These are phyloP conservation scores for Boletus edulis DNA, from an alignment of 768 basidiomycete genomes.

Conservation along the genomic window DNA sequence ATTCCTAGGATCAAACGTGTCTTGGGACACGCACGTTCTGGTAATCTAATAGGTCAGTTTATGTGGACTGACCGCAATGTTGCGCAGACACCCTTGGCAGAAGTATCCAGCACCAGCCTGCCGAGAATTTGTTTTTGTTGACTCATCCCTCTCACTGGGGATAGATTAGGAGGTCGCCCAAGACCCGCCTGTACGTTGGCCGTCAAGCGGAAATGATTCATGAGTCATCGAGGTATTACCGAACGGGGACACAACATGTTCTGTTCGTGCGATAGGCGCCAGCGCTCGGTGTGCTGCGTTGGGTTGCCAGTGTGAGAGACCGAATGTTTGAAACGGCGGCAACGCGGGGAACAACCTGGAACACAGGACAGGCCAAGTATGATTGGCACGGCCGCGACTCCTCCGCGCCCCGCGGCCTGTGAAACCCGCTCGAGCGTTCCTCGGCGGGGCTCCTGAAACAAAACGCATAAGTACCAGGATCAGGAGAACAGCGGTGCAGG, in stretches of 20 bases:
- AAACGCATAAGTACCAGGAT: slow-evolving; percentile 3
- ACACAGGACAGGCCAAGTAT: no score
- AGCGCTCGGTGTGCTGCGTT: background rate
- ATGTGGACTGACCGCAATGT: background rate
- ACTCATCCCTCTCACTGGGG: background rate
- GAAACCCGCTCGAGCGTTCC: slow-evolving; percentile 4
- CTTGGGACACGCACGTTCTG: background rate
- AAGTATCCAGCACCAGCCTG: background rate
- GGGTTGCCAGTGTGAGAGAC: no score
- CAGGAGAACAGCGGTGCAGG: slow-evolving; percentile 17
- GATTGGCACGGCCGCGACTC: slow-evolving; percentile 14
- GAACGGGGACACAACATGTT: background rate
- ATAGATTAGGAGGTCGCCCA: background rate
- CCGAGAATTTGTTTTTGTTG: background rate
- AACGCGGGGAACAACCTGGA: background rate
- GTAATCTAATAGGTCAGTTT: background rate
- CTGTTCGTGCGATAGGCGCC: background rate
- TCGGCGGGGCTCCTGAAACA: slow-evolving; percentile 13
- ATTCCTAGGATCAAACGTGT: slow-evolving; percentile 18
- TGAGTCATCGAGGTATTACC: slow-evolving; percentile 2
- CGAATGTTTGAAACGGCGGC: no score
- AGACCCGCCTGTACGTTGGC: background rate
- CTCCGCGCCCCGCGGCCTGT: slow-evolving; percentile 23
- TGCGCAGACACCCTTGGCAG: no score
- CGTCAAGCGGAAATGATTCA: background rate